These are phyloP conservation scores for Speleostelium caveatum DNA, from an alignment of 78 protist genomes.

Conservation along the genomic window DNA sequence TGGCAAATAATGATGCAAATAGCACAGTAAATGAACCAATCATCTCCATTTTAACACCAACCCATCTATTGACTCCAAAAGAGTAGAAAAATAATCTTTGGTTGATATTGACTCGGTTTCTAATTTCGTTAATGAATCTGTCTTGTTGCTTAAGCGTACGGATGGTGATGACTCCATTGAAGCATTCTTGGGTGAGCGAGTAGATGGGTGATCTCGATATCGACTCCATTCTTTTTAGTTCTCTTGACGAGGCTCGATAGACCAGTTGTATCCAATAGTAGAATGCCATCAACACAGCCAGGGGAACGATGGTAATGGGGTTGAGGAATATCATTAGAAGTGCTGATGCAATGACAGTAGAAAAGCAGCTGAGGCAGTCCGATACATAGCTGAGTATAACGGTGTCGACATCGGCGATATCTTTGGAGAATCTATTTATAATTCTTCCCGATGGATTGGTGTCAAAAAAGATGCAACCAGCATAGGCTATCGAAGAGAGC, in stretches of 20 bases:
- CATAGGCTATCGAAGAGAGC: not conserved
- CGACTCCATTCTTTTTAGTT: conserved; percentile 88
- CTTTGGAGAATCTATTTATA: conserved; percentile 62
- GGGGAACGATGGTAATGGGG: conserved; percentile 23
- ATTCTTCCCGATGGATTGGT: conserved; percentile 70
- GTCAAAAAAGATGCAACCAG: conserved; percentile 53
- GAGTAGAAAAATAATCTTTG: conserved; percentile 28
- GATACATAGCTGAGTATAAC: not conserved
- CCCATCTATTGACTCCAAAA: conserved; percentile 82
- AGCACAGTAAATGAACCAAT: conserved; percentile 37
- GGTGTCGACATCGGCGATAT: conserved; percentile 22
- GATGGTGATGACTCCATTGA: conserved; percentile 91
- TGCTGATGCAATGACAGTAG: not conserved
- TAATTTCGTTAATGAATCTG: not conserved
- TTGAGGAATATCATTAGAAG: conserved; percentile 18
- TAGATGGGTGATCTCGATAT: conserved; percentile 90
- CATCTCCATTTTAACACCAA: conserved; percentile 83
- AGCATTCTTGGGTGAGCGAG: conserved; percentile 82
- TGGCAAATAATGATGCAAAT: conserved; percentile 37
- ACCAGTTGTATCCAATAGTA: conserved; percentile 78
- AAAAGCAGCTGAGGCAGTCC: not conserved
- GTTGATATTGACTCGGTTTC: conserved; percentile 22
- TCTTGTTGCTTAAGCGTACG: conserved; percentile 79
- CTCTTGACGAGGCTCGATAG: conserved; percentile 84
- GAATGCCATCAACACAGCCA: conserved; percentile 2